These are phyloP conservation scores for Gypsophila paniculata DNA, from an alignment of 179 eudicot species.

Conservation along the genomic window DNA sequence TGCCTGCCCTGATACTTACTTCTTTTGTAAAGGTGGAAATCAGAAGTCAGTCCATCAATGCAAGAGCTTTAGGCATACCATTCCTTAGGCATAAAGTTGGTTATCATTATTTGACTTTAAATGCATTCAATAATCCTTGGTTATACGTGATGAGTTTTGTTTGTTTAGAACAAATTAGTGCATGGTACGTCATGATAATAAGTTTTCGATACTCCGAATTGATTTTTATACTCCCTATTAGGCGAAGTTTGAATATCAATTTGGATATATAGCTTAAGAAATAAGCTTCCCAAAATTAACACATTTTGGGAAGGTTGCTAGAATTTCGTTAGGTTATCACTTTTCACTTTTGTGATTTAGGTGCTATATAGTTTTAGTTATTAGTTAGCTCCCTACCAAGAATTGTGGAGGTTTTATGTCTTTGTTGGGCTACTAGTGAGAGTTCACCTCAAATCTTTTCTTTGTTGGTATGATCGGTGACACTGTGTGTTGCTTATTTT, in stretches of 20 bases:
- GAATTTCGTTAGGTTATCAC: neutral
- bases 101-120: neutral
- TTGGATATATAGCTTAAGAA: neutral
- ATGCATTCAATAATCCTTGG: neutral
- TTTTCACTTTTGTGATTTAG: neutral
- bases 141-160: neutral
- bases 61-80: slow-evolving; percentile 37
- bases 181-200: neutral
- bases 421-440: neutral
- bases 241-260: neutral
- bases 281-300: neutral
- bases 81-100: slow-evolving; percentile 19
- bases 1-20: slow-evolving; percentile 51
- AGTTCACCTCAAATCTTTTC: too few relatives aligned
- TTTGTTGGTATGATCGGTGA: too few relatives aligned
- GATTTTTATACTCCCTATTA: neutral
- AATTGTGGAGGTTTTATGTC: neutral
- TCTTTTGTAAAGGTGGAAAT: slow-evolving; percentile 38
- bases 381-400: slow-evolving; percentile 3
- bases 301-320: slow-evolving; percentile 3
- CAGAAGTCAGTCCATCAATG: slow-evolving; percentile 62
- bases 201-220: neutral
- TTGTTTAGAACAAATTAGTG: neutral
- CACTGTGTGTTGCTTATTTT: too few relatives aligned
- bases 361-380: neutral